These are phyloP conservation scores for Auricularia cornea DNA, from an alignment of 768 basidiomycete species.

Conservation along the genomic window DNA sequence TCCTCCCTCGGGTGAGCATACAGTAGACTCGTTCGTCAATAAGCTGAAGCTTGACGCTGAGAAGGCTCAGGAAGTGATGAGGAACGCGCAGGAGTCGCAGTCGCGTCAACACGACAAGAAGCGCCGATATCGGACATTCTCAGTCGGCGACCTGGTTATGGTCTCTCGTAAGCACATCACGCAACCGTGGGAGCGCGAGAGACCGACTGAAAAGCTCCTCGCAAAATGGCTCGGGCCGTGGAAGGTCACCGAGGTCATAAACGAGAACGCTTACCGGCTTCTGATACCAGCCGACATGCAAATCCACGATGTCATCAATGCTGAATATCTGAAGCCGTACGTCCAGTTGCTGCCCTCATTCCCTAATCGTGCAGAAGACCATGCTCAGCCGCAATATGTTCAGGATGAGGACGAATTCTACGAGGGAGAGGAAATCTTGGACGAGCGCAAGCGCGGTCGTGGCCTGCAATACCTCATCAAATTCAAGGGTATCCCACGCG, in stretches of 20 bases:
- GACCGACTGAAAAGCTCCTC: slow-evolving; percentile 19
- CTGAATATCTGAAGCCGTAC: not conserved
- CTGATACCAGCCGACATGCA: slow-evolving; percentile 15
- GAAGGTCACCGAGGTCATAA: slow-evolving; percentile 14
- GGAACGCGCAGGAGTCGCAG: not conserved
- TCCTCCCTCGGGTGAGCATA: slow-evolving; percentile 14
- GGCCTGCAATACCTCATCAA: not conserved
- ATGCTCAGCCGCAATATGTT: not conserved
- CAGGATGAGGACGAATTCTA: not conserved
- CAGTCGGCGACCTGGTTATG: slow-evolving; percentile 27
- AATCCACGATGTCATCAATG: slow-evolving; percentile 20
- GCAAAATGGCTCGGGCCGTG: slow-evolving; percentile 21
- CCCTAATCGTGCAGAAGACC: not conserved
- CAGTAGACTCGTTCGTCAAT: not conserved
- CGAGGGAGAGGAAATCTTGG: not conserved
- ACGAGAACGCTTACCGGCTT: slow-evolving; percentile 12
- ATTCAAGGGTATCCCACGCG: not conserved
- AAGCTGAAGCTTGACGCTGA: slow-evolving; percentile 13
- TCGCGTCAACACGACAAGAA: not conserved
- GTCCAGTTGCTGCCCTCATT: not conserved
- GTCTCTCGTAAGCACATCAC: slow-evolving; percentile 15
- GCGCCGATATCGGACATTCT: slow-evolving; percentile 12
- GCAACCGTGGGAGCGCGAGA: not conserved
- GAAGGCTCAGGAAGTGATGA: slow-evolving; percentile 29
- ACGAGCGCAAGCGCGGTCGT: not conserved